Conservation (phyloP, 164 flowering plant species). For the Tinospora cordifolia region DNA sequence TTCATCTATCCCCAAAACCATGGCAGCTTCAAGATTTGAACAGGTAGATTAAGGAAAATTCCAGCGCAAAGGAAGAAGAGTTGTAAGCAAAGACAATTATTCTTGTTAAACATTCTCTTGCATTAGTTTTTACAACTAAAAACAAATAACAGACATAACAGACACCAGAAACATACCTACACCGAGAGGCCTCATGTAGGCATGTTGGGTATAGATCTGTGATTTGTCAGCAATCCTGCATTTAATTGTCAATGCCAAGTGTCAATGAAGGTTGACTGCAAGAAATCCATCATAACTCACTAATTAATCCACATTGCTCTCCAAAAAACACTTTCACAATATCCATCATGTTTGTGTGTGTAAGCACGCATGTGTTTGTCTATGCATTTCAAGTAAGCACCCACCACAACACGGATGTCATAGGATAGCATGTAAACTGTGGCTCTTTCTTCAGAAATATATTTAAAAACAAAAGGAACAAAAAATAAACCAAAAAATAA, state of each 20-base stretch:
- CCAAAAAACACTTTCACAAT: neutral
- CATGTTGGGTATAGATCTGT: slow-evolving; percentile 95
- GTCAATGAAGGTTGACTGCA: neutral
- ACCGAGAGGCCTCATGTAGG: slow-evolving; percentile 99
- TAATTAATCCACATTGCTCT: neutral
- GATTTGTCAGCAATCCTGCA: slow-evolving; percentile 98
- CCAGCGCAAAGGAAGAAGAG: neutral
- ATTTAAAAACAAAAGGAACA: no score
- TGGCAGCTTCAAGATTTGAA: slow-evolving; percentile 53
- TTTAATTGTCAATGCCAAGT: neutral
- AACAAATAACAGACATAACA: neutral
- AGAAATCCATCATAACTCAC: neutral
- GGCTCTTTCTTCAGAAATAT: neutral
- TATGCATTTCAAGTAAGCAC: no score
- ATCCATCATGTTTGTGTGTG: neutral
- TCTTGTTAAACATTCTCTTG: neutral
- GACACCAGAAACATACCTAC: slow-evolving; percentile 47
- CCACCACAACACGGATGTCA: neutral
- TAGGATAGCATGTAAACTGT: neutral
- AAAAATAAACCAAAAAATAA: no score
- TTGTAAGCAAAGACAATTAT: neutral
- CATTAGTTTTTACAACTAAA: neutral
- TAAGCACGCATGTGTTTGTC: neutral
- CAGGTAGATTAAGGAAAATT: neutral
- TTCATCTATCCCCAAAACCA: slow-evolving; percentile 95